Base-by-base conservation (phyloP, 2,329 filamentous ascomycete genomes). In the Aspergillus glaucus region DNA sequence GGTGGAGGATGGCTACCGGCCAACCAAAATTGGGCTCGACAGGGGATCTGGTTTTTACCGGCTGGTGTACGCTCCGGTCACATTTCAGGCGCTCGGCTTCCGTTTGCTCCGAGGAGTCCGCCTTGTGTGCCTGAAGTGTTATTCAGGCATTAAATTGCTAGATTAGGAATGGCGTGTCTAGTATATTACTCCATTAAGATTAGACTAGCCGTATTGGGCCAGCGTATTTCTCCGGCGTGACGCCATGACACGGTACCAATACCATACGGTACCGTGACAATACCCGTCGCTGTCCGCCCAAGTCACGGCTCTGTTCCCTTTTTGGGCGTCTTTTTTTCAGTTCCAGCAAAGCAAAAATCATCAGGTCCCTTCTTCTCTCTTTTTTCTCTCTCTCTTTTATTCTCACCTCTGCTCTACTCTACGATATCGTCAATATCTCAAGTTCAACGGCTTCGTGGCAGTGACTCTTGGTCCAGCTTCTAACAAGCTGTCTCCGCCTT, bases 401-500 rank as follows among this genome's bases (percentile, higher is more conserved):
- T 51, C 46, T 45, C 49, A 40, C 43, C 15, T 44, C 28, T 44
- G 42, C 41, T 48, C 47, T 40, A 14, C 49, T 39, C 43, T 34
- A 44, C 28, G 43, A 41, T 40, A 39, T 42, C 40, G 14, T 39
- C 28, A 40, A 30, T 30, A 22, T 41, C 44, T 44, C 22, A 46
- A 42, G 26, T 34, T 43, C 57, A 57, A 55, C 57, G 57, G 53
- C 50, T 60, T 55, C 39, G 39, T 49, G 50, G 48, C 52, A 48
- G 53, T 47, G 50, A 49, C 50, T 55, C 50, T 50, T 51, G 43
- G 22, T 30, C 50, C 51, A 55, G 51, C 51, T 47, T 53, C 52
- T 45, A 55, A 57, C 55, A 57, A 59, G 48, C 58, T 55, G 49
- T 59, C 26, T 30, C 52, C 53, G 55, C 58, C 58, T 62, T 62